phyloP scores from a whole-genome alignment of 148 eudicot genomes.

The Fallopia convolvulus region DNA sequence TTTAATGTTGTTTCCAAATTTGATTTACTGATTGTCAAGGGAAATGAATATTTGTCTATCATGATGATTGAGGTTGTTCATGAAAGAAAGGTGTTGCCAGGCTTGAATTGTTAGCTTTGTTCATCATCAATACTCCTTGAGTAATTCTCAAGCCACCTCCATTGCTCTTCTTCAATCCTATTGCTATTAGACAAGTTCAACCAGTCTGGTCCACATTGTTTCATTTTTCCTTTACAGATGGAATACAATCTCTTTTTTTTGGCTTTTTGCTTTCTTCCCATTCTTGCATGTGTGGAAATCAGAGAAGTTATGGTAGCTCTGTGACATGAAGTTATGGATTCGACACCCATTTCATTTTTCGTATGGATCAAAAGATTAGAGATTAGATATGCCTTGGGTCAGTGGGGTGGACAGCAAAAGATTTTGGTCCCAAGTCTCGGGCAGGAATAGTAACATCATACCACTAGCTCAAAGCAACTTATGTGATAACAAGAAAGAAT shows the following conservation, averaged over 20 bases:
- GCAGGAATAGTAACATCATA: background rate
- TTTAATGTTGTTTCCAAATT: background rate
- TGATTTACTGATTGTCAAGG: constrained; percentile 5
- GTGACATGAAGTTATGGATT: background rate
- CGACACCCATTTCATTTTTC: background rate
- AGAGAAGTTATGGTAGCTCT: background rate
- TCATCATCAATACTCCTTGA: background rate
- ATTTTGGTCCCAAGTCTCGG: background rate
- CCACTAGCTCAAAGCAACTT: background rate
- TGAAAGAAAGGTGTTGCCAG: background rate
- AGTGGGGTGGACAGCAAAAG: background rate
- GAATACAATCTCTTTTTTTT: background rate
- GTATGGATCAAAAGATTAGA: background rate
- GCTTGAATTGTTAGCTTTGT: background rate
- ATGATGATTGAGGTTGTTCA: constrained; percentile 12
- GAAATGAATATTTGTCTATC: constrained; percentile 1
- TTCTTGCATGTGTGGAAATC: background rate
- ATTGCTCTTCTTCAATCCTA: background rate
- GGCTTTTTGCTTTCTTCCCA: background rate
- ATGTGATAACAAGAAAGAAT: constrained; percentile 2
- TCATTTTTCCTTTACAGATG: background rate
- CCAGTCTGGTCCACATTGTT: constrained; percentile 1
- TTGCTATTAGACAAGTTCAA: background rate
- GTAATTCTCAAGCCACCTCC: background rate
- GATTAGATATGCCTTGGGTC: background rate